Evolutionary conservation across 164 flowering plant genomes (phyloP), one percentile per base, ranked within the genome.

Genomic region (Vitis rotundifolia): DNA sequence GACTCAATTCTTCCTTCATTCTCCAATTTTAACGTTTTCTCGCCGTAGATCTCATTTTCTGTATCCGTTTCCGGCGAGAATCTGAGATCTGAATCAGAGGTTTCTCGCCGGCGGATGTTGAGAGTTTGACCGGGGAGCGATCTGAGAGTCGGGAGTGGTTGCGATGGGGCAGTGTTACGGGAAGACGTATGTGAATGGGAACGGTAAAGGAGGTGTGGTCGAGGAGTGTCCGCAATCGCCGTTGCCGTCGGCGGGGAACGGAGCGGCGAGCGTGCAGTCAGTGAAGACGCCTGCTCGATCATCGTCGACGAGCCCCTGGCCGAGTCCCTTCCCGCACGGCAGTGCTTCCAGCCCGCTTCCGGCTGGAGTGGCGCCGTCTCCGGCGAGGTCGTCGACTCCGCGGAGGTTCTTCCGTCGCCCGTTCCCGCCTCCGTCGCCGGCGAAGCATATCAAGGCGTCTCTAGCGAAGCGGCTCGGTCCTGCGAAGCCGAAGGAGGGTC

Each of bases 341-440:
- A 78, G 64, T 9, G 29, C 76, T 2, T 76, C 80, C 8, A 89
- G 94, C 56, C 97, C 97, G 1, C 75, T 92, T 44, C 95, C 98
- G 0, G 82, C 62, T 0, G 98, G 97, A 28, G 93, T 92, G 3
- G 79, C 97, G 47, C 94, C 89, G 31, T 86, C 89, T 0, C 88
- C 90, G 66, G 90, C 85, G 11, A 74, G 89, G 82, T 71, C 88
- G 8, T 78, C 93, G 31, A 84, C 99, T 11, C 94, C 98, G 10
- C 69, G 85, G 73, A 81, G 94, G 72, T 90, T 91, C 65, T 95
- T 95, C 69, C 72, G 80, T 37, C 73, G 90, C 70, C 97, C 97
- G 53, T 91, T 93, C 55, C 97, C 98, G 15, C 99, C 99, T 59
- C 99, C 99, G 19, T 93, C 98, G 0, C 99, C 99, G 49, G 99